Conservation (phyloP, 2,329 filamentous ascomycete species). For the Fusarium equiseti region DNA sequence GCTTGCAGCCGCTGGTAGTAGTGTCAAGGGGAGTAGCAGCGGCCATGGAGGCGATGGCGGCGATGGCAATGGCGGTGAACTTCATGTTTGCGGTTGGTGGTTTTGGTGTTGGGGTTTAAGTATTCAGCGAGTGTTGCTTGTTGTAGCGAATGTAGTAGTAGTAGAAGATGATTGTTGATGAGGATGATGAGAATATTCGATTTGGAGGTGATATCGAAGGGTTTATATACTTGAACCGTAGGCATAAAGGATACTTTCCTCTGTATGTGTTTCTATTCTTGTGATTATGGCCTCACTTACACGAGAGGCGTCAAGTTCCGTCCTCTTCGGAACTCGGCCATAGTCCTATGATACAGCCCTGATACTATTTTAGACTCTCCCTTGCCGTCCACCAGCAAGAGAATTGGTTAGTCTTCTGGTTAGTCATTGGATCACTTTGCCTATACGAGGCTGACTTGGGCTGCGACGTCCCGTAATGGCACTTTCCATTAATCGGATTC, state of each 20-base stretch:
- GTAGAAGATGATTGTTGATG: constrained; percentile 26
- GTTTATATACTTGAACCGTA: constrained; percentile 39
- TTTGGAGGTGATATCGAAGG: neutral
- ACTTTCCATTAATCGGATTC: neutral
- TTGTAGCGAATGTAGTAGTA: constrained; percentile 15
- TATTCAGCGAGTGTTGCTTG: constrained; percentile 22
- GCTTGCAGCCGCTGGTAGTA: constrained; percentile 44
- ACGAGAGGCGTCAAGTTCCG: constrained; percentile 21
- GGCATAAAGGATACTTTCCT: too few relatives aligned
- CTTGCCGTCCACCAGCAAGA: neutral
- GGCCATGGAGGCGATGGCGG: constrained; percentile 42
- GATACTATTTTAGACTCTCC: constrained; percentile 12
- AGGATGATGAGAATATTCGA: constrained; percentile 19
- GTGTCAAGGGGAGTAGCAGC: constrained; percentile 35
- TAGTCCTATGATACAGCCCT: neutral
- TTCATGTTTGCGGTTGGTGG: constrained; percentile 47
- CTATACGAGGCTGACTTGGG: constrained; percentile 25
- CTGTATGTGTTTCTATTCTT: constrained; percentile 41
- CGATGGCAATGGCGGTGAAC: constrained; percentile 43
- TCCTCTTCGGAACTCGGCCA: constrained; percentile 3
- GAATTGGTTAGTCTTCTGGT: neutral
- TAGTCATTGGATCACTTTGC: neutral
- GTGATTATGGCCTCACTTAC: constrained; percentile 2
- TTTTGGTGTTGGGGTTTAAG: neutral
- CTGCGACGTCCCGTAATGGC: neutral